phyloP scores from a whole-genome alignment of 805 yeast genomes.

The Hanseniaspora clermontiae region DNA sequence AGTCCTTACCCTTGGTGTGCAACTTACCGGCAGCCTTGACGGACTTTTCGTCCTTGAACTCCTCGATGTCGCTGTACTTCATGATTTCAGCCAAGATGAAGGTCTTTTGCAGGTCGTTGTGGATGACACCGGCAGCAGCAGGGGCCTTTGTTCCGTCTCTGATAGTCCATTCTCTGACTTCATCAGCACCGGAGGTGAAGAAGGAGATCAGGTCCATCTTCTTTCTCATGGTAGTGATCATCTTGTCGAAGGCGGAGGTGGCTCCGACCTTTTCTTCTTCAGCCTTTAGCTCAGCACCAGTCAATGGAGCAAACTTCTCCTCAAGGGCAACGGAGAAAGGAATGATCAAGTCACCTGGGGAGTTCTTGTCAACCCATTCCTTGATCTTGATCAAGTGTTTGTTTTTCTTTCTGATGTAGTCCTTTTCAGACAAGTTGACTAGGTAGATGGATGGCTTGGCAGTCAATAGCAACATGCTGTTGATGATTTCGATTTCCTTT shows the following conservation, averaged over 20 bases:
- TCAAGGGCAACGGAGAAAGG: slow-evolving; percentile 89
- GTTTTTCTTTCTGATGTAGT: slow-evolving; percentile 77
- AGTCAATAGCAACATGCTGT: slow-evolving; percentile 73
- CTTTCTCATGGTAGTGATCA: slow-evolving; percentile 75
- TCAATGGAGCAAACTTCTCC: slow-evolving; percentile 78
- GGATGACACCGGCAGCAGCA: slow-evolving; percentile 98
- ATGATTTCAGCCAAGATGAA: slow-evolving; percentile 89
- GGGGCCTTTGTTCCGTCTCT: slow-evolving; percentile 89
- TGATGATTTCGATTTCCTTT: slow-evolving; percentile 84
- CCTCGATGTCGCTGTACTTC: slow-evolving; percentile 67
- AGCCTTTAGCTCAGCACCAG: slow-evolving; percentile 67
- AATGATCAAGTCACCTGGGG: slow-evolving; percentile 82
- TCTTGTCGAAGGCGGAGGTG: slow-evolving; percentile 70
- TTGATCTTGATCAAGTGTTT: slow-evolving; percentile 70
- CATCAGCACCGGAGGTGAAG: slow-evolving; percentile 93
- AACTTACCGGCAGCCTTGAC: slow-evolving; percentile 84
- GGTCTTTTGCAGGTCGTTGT: slow-evolving; percentile 87
- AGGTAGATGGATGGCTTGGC: slow-evolving; percentile 93
- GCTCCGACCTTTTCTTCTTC: slow-evolving; percentile 67
- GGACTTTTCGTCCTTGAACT: slow-evolving; percentile 64
- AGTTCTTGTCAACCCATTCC: slow-evolving; percentile 78
- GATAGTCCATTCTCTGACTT: slow-evolving; percentile 97
- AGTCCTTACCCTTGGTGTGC: slow-evolving; percentile 84
- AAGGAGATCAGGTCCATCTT: slow-evolving; percentile 78
- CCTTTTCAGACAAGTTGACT: slow-evolving; percentile 79